These are phyloP conservation scores for Tephrocybe sp. DNA, from an alignment of 768 basidiomycete genomes.

Conservation along the genomic window DNA sequence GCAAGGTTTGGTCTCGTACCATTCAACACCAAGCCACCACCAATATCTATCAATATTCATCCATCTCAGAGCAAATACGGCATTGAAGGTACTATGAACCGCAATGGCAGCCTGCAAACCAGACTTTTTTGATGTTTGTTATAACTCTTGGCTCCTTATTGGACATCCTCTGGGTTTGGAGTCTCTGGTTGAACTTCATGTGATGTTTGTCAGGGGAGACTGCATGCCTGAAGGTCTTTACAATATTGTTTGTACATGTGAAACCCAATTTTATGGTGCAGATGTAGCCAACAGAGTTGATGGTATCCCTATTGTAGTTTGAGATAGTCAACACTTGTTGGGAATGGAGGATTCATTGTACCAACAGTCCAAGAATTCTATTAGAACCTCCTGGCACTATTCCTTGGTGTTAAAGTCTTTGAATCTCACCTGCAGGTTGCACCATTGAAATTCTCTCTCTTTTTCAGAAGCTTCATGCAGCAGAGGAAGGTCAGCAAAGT, in stretches of 20 bases:
- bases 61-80: no score
- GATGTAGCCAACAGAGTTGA: constrained; percentile 49
- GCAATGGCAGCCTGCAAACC: background rate
- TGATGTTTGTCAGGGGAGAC: constrained; percentile 19
- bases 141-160: background rate
- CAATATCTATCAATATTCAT: background rate
- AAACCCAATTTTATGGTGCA: constrained; percentile 42
- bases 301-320: constrained; percentile 49
- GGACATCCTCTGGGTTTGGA: no score
- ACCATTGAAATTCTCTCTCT: no score
- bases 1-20: constrained; percentile 30
- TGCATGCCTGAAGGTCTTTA: constrained; percentile 18
- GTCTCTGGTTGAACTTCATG: constrained; percentile 19
- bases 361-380: constrained; percentile 58
- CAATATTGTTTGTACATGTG: constrained; percentile 43
- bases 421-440: background rate
- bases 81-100: background rate
- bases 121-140: background rate
- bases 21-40: constrained; percentile 31
- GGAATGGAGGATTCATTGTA: constrained; percentile 11
- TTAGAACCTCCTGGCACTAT: constrained; percentile 25
- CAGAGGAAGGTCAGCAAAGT: no score
- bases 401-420: background rate
- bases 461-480: no score
- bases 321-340: no score